These are phyloP conservation scores for Myxozyma geophila DNA, from an alignment of 805 yeast species.

Conservation along the genomic window DNA sequence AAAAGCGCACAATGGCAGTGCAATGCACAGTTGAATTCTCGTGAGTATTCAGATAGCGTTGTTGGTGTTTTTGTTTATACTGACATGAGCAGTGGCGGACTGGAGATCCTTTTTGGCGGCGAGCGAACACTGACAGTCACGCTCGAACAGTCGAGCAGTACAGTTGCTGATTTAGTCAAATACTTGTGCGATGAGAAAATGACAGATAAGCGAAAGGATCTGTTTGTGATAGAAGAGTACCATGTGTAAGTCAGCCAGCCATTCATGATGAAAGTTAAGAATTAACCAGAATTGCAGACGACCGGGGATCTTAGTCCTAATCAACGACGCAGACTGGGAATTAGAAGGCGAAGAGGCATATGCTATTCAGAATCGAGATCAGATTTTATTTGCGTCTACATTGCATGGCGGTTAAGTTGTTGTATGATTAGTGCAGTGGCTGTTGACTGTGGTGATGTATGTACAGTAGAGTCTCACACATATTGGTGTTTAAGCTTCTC, in stretches of 20 bases:
- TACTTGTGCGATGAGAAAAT: slow-evolving; percentile 56
- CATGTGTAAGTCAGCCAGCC: slow-evolving; percentile 50
- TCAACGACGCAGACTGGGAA: slow-evolving; percentile 97
- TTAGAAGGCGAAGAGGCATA: slow-evolving; percentile 86
- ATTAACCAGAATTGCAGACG: no score
- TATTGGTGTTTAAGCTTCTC: not conserved
- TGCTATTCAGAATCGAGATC: slow-evolving; percentile 74
- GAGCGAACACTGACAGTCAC: slow-evolving; percentile 58
- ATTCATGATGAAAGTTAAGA: no score
- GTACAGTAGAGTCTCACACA: no score
- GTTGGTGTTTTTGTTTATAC: not conserved
- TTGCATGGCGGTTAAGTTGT: slow-evolving; percentile 80
- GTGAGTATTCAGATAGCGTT: slow-evolving; percentile 2
- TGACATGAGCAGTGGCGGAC: slow-evolving; percentile 62
- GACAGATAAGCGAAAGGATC: slow-evolving; percentile 63
- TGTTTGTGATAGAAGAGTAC: slow-evolving; percentile 75
- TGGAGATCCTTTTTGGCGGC: slow-evolving; percentile 75
- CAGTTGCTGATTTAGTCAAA: slow-evolving; percentile 58
- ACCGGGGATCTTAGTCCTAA: slow-evolving; percentile 89
- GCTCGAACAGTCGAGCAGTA: slow-evolving; percentile 48
- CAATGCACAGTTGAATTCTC: slow-evolving; percentile 26
- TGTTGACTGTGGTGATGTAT: no score
- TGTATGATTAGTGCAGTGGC: not conserved
- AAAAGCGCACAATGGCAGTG: slow-evolving; percentile 4
- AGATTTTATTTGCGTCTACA: slow-evolving; percentile 86